Evolutionary conservation across 331 rosid species (phyloP).

Genomic region (Quercus lobata): DNA sequence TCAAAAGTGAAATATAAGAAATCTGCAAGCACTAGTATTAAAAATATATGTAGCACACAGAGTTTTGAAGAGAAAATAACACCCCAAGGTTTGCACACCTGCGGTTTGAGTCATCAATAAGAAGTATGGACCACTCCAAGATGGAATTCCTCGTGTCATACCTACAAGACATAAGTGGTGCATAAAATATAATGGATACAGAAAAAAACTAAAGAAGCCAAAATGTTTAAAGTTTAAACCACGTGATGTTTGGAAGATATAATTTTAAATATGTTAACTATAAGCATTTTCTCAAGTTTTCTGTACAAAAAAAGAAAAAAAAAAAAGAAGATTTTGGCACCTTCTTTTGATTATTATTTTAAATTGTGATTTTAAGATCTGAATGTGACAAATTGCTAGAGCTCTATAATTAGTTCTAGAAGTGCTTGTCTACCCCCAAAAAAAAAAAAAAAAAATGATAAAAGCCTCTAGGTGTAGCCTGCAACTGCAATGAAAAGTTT

Average conservation of each 20-base stretch:
- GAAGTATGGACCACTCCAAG: constrained; percentile 94
- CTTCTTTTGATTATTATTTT: too few relatives aligned
- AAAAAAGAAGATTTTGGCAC: background rate
- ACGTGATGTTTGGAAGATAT: background rate
- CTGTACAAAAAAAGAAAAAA: too few relatives aligned
- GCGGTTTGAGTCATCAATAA: constrained; percentile 89
- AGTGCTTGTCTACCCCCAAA: too few relatives aligned
- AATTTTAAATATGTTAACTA: too few relatives aligned
- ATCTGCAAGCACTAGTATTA: background rate
- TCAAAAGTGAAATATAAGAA: constrained; percentile 16
- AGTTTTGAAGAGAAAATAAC: background rate
- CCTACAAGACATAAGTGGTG: constrained; percentile 42
- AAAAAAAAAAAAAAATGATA: too few relatives aligned
- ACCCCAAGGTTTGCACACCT: constrained; percentile 42
- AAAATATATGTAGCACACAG: background rate
- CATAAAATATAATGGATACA: background rate
- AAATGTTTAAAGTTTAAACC: background rate
- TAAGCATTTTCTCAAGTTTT: too few relatives aligned
- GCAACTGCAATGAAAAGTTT: too few relatives aligned
- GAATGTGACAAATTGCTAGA: too few relatives aligned
- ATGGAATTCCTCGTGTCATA: constrained; percentile 83
- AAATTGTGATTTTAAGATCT: too few relatives aligned
- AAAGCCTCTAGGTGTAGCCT: too few relatives aligned
- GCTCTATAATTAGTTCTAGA: too few relatives aligned
- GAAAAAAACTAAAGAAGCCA: background rate